phyloP scores from a whole-genome alignment of 2,329 filamentous ascomycete genomes.

The Amauroascus niger region DNA sequence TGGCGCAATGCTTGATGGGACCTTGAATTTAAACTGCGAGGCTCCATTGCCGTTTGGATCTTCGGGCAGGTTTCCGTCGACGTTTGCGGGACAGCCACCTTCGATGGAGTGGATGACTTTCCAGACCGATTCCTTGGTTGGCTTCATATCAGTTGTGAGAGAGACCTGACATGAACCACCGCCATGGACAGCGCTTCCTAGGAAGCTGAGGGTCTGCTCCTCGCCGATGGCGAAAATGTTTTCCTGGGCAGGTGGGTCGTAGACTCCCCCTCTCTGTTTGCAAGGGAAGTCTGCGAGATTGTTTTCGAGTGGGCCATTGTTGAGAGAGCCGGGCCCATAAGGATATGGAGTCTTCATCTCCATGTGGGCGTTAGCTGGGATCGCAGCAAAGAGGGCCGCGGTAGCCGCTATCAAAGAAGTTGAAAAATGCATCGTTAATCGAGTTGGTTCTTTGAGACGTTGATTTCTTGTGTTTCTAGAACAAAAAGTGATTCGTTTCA shows the following conservation, averaged over 20 bases:
- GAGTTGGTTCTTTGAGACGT: background rate
- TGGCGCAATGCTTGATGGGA: conserved; percentile 60
- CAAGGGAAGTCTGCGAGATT: conserved; percentile 69
- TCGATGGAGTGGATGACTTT: conserved; percentile 84
- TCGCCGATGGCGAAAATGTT: conserved; percentile 59
- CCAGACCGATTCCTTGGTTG: conserved; percentile 60
- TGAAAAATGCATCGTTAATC: conserved; percentile 24
- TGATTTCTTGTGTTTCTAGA: background rate
- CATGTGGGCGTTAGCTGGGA: conserved; percentile 63
- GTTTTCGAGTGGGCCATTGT: conserved; percentile 55
- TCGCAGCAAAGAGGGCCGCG: conserved; percentile 26
- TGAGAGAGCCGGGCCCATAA: conserved; percentile 42
- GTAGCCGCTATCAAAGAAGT: conserved; percentile 14
- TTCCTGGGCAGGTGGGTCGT: conserved; percentile 36
- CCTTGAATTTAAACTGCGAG: conserved; percentile 56
- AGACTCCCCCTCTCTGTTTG: conserved; percentile 49
- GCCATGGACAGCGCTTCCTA: conserved; percentile 68
- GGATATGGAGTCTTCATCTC: conserved; percentile 59
- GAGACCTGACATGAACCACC: conserved; percentile 88
- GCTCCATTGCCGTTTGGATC: conserved; percentile 40
- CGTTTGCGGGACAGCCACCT: conserved; percentile 68
- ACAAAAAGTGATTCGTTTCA: background rate
- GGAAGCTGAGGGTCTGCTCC: conserved; percentile 53
- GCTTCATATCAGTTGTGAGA: conserved; percentile 65
- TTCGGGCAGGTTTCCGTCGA: conserved; percentile 49